Evolutionary conservation across 1,284 basidiomycete species (phyloP).

Genomic region (Papiliotrema flavescens): DNA sequence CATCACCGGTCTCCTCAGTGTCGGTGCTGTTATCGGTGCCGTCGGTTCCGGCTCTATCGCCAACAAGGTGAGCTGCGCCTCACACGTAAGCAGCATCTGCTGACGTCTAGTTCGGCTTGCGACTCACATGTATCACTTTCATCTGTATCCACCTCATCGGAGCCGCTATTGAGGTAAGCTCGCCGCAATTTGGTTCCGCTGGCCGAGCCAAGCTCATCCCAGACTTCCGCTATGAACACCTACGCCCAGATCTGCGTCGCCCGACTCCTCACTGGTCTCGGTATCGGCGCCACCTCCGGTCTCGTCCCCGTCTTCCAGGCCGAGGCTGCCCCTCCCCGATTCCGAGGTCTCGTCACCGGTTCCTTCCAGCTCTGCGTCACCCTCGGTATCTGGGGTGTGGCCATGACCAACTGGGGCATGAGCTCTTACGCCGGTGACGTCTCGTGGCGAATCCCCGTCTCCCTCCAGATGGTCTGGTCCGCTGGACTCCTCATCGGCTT

Average conservation of each 20-base stretch:
- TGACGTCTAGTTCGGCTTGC: conserved; percentile 36
- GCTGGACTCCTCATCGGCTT: conserved; percentile 47
- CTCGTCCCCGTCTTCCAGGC: conserved; percentile 52
- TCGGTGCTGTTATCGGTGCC: conserved; percentile 46
- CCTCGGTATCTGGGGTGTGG: conserved; percentile 49
- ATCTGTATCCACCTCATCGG: conserved; percentile 47
- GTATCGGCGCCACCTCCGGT: conserved; percentile 48
- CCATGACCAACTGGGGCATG: conserved; percentile 50
- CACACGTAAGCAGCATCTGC: conserved; percentile 1
- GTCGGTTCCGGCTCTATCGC: conserved; percentile 40
- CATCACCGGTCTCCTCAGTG: conserved; percentile 45
- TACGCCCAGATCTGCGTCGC: conserved; percentile 47
- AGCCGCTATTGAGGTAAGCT: conserved; percentile 47
- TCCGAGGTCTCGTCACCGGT: conserved; percentile 40
- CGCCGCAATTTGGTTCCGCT: background rate
- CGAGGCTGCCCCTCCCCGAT: conserved; percentile 40
- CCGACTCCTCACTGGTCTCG: conserved; percentile 47
- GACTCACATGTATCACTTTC: conserved; percentile 44
- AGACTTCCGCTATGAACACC: conserved; percentile 35
- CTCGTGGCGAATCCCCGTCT: conserved; percentile 31
- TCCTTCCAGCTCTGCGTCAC: conserved; percentile 52
- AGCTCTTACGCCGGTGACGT: conserved; percentile 32
- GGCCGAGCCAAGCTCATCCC: background rate
- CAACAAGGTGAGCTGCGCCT: conserved; percentile 16
- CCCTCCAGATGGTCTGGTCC: conserved; percentile 36